Conservation (phyloP, 1,139 yeast species). For the Kurtzmaniella quercitrusa region DNA sequence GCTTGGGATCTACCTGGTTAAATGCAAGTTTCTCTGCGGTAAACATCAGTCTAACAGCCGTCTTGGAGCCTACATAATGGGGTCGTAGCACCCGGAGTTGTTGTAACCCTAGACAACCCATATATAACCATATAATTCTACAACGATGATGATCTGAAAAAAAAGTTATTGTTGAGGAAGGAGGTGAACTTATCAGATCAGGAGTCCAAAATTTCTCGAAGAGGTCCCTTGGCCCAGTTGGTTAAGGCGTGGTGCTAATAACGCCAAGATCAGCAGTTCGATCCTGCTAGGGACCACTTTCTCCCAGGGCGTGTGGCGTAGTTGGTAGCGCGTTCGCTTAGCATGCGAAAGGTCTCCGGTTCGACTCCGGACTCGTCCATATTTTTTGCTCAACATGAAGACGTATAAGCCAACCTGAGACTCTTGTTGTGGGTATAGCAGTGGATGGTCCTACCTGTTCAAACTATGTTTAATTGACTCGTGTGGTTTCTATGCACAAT, state of each 20-base stretch:
- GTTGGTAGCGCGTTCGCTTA: constrained; percentile 91
- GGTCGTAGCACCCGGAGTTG: background rate
- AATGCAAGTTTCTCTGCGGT: background rate
- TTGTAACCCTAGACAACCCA: no score
- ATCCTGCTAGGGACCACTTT: constrained; percentile 77
- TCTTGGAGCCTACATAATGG: background rate
- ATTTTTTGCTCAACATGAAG: no score
- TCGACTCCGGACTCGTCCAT: constrained; percentile 89
- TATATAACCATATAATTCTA: no score
- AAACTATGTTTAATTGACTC: no score
- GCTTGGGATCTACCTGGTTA: constrained; percentile 5
- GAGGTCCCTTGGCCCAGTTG: constrained; percentile 23
- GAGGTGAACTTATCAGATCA: no score
- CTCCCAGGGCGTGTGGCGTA: constrained; percentile 78
- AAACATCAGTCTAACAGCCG: background rate
- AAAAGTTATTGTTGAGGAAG: no score
- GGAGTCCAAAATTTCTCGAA: constrained; percentile 4
- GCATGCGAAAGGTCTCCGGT: constrained; percentile 91
- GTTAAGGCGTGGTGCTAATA: constrained; percentile 78
- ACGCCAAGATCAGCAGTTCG: constrained; percentile 84
- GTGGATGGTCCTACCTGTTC: no score
- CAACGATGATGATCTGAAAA: background rate
- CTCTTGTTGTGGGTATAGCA: no score
- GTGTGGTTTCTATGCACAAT: no score
- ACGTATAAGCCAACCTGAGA: no score